A percentile compares a stretch with the other conserved stretches of the same genome.
phyloP scores from a whole-genome alignment of 108 stramenopile species.

The Epithemia pelagica region DNA sequence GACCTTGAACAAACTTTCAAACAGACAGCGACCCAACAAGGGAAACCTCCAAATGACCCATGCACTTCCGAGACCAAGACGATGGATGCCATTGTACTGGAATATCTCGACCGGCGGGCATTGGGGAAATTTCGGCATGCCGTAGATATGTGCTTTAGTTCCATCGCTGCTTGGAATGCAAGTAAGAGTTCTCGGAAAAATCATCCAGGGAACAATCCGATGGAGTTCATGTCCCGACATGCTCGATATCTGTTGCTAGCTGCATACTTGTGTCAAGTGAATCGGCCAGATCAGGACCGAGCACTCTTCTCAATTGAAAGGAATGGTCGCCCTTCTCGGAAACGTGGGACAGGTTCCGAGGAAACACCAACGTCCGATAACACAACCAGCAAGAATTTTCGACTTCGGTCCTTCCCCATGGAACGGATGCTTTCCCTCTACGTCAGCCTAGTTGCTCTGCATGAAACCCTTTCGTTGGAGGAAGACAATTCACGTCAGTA shows the following conservation, averaged over 20 bases:
- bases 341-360: neutral
- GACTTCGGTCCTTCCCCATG: conserved; percentile 37
- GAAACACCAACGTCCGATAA: neutral
- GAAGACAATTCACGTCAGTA: neutral
- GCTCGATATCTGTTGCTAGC: conserved; percentile 48
- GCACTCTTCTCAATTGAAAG: conserved; percentile 38
- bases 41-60: neutral
- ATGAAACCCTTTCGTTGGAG: neutral
- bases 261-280: conserved; percentile 54
- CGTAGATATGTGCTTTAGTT: neutral
- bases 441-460: conserved; percentile 29
- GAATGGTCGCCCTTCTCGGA: conserved; percentile 28
- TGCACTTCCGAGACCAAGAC: neutral
- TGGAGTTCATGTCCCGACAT: conserved; percentile 21
- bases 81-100: neutral
- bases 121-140: neutral
- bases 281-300: conserved; percentile 39
- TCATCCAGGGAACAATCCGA: neutral
- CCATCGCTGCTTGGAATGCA: neutral
- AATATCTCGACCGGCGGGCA: neutral
- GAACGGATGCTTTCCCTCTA: conserved; percentile 54
- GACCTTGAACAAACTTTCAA: conserved; percentile 5
- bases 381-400: conserved; percentile 14
- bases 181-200: neutral
- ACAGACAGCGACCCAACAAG: neutral